Evolutionary conservation across 106 monocot genomes (phyloP).

Genomic region (Dioscorea dumetorum): DNA sequence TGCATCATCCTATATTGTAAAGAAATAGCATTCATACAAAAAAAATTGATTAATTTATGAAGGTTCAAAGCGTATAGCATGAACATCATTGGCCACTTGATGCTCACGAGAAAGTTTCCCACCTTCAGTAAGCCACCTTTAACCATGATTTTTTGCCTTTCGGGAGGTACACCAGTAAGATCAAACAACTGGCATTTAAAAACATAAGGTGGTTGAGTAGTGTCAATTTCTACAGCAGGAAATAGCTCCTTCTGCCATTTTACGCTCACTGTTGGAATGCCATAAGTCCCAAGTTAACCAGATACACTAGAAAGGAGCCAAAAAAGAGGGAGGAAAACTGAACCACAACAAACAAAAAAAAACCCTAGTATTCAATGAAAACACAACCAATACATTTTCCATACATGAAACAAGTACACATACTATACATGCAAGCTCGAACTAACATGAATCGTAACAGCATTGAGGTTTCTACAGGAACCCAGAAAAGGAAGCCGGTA

Average conservation of each 20-base stretch:
- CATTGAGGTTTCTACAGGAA: too few relatives aligned
- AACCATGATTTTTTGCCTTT: slow-evolving; percentile 96
- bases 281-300: background rate
- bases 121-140: slow-evolving; percentile 96
- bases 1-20: slow-evolving; percentile 79
- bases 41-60: too few relatives aligned
- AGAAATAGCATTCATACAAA: background rate
- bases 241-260: slow-evolving; percentile 97
- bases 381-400: too few relatives aligned
- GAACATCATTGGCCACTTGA: background rate
- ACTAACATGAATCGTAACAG: too few relatives aligned
- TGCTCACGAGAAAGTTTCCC: background rate
- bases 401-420: too few relatives aligned
- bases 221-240: slow-evolving; percentile 79
- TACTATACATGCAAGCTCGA: too few relatives aligned
- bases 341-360: too few relatives aligned
- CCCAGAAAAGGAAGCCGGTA: too few relatives aligned
- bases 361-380: too few relatives aligned
- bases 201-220: slow-evolving; percentile 77
- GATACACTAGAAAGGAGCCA: too few relatives aligned
- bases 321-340: too few relatives aligned
- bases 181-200: slow-evolving; percentile 88
- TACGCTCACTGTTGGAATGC: slow-evolving; percentile 53
- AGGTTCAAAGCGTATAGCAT: too few relatives aligned
- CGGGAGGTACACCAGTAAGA: slow-evolving; percentile 88